Base-by-base conservation (phyloP, 208 protist species). In the Lotmaria passim region DNA sequence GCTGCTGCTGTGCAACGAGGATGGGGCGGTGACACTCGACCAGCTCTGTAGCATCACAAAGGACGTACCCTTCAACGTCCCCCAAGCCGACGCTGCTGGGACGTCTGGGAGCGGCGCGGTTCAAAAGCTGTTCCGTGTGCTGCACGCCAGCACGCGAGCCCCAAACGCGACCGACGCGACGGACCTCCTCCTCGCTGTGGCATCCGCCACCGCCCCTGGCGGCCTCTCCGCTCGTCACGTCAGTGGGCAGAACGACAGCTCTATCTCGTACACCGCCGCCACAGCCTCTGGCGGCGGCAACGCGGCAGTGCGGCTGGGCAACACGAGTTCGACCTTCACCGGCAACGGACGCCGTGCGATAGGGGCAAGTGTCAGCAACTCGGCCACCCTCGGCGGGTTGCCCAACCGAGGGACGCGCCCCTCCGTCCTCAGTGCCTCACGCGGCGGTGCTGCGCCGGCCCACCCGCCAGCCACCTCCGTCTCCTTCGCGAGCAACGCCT, bases 31-130 rank as follows among this genome's bases (percentile, higher is more conserved):
- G 30, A 78, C 78, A 28, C 72, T 62, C 24, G 79, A 81, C 0
- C 65, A 82, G 58, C 56, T 91, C 24, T 53, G 73, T n/a, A 19
- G 44, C 15, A 50, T 81, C 11, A 61, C 90, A 6, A 38, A 46
- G 0, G 62, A 72, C 19, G 62, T 83, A 1, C 88, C 88, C 3
- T 93, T 93, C 62, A 79, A 90, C 39, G 76, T 93, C 28, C 33
- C 21, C 0, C 65, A 73, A 3, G 75, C 76, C 11, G 36, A 31
- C 0, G 8, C 66, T 12, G 46, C 84, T 14, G 73, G 36, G 19
- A 15, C 38, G 28, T 36, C 64, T 8, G 75, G 76, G 34, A 78
- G 73, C n/a, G n/a, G n/a, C n/a, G 73, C 74, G 28, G 65, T 65
- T 23, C 68, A 73, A 30, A 71, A 65, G n/a, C 64, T 70, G 10